These are phyloP conservation scores for Carex pumila DNA, from an alignment of 176 grass and related monocot genomes.

Conservation along the genomic window DNA sequence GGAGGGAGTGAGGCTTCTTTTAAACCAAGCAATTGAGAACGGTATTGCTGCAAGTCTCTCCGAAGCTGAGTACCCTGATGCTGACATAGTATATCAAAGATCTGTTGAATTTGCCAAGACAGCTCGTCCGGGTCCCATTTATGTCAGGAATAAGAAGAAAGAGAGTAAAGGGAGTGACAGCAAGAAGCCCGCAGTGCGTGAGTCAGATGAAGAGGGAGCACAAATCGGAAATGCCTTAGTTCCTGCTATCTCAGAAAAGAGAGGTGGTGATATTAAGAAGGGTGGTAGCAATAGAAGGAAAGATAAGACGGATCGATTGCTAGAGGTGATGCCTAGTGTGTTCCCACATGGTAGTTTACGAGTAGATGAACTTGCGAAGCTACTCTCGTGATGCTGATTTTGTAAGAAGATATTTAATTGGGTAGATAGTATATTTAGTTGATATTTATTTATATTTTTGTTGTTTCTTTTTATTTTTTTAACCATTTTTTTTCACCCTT, in stretches of 20 bases:
- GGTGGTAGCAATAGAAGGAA: conserved; percentile 11
- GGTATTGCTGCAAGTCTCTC: conserved; percentile 49
- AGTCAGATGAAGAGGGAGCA: conserved; percentile 10
- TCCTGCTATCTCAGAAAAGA: conserved; percentile 21
- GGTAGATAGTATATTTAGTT: not conserved
- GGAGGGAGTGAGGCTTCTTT: conserved; percentile 52
- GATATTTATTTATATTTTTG: not conserved
- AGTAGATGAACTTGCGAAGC: conserved; percentile 86
- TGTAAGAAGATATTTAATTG: not conserved
- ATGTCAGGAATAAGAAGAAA: conserved; percentile 27
- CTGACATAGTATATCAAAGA: conserved; percentile 53
- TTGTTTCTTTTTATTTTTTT: not conserved
- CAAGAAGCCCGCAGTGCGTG: conserved; percentile 20
- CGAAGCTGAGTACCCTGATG: conserved; percentile 42
- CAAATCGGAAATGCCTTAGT: conserved; percentile 20
- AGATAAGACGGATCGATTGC: conserved; percentile 34
- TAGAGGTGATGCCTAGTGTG: conserved; percentile 40
- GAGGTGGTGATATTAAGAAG: conserved; percentile 9
- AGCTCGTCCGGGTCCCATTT: conserved; percentile 33
- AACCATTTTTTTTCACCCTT: too few species aligned
- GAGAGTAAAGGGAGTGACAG: not conserved
- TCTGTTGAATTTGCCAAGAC: conserved; percentile 55
- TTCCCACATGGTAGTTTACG: conserved; percentile 58
- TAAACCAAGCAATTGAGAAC: conserved; percentile 54
- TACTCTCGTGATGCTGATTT: conserved; percentile 40